Evolutionary conservation across 768 basidiomycete genomes (phyloP), one percentile per base, ranked within the genome.

Genomic region (Boletus fagicola): DNA sequence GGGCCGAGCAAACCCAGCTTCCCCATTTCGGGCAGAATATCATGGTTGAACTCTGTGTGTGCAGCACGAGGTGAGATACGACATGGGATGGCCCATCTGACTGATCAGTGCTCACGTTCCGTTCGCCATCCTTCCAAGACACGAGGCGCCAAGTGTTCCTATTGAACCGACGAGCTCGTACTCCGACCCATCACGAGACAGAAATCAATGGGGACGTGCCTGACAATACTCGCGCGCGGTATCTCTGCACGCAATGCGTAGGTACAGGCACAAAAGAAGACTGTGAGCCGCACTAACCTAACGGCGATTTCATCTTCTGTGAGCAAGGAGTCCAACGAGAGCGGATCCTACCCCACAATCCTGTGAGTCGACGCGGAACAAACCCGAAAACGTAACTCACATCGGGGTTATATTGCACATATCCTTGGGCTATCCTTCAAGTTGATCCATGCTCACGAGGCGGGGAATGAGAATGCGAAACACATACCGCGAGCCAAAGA

Each of bases 281-380:
- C 18, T 12, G 45, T 31, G 18, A 56, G 62, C 78, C 44, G 40
- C 4, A 43, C 61, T 26, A 58, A 94, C 94, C 93, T 83, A 63
- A 97, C 88, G 15, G 90, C 88, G 62, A 83, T 79, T 74, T 98
- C 96, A 38, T 97, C 96, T 51, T 94, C 93, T 0, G 91, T 91
- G 59, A 98, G 75, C 40, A 91, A 78, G 0, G 84, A 83, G 58
- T 93, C 89, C 30, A 94, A 66, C 64, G 83, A 83, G 62, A 98
- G 75, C 0, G 94, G 90, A 68, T 98, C 95, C 92, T 94, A 55
- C 6, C 44, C 26, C 35, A 18, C n/a, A 38, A 10, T 26, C 52
- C n/a, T 30, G 61, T 63, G 39, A 57, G 60, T n/a, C 12, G 39
- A 15, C 24, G 33, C 18, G 24, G 33, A 50, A 45, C 11, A 35